Evolutionary conservation across 1,139 yeast species (phyloP), one percentile per base, ranked within the genome.

Genomic region (Arxiozyma telluris): DNA sequence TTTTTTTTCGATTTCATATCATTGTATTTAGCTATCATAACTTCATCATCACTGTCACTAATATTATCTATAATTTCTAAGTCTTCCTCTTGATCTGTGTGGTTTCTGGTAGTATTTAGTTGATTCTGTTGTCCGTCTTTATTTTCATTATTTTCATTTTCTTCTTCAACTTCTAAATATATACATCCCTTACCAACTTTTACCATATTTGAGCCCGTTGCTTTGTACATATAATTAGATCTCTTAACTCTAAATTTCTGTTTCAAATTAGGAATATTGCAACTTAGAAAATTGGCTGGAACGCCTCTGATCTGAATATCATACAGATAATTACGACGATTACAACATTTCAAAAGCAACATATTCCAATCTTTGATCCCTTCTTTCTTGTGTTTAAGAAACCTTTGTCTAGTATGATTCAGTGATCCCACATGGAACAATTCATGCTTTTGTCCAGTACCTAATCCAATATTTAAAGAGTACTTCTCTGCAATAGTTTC

Each of bases 321-420:
- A 51, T 52, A 53, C n/a, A 47, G 53, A 53, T 55, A 58, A 53
- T 62, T 67, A 25, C 55, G 49, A 22, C 54, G 44, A 44, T 55
- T 49, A 15, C 61, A 50, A 22, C 66, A 63, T 43, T 56, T 50
- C 48, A 56, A 57, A 47, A 67, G 48, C 49, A 70, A 63, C 60
- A 56, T 57, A 41, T 59, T 60, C 68, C 70, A 66, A 44, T 60
- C 64, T 1, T 56, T 50, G 4, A 64, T 27, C 45, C 71, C 67
- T 39, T 58, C 63, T 6, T 57, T 56, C 47, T 60, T 57, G 39
- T 61, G 51, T 5, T 44, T 45, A 5, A 49, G 43, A 34, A 66
- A 55, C 22, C 57, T 51, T 15, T 58, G 48, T 48, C 59, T 62
- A 50, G 62, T 55, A 43, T 58, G 55, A n/a, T 30, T 43, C 5